These are phyloP conservation scores for Leccinum subtestaceum DNA, from an alignment of 768 basidiomycete species.

Conservation along the genomic window DNA sequence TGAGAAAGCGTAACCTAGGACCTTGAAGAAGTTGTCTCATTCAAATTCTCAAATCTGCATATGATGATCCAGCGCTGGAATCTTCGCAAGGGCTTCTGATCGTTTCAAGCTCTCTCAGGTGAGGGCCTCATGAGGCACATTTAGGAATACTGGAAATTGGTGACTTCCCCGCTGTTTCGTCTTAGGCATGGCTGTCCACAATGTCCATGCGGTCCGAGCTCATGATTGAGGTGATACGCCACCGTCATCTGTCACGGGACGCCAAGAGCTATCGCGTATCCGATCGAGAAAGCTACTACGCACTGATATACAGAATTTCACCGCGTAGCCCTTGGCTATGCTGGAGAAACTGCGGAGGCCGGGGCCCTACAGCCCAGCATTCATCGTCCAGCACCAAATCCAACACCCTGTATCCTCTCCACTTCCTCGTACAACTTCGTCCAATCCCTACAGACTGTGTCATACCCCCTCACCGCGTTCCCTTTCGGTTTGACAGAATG, in stretches of 20 bases:
- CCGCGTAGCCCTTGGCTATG: not conserved
- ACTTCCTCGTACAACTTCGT: slow-evolving; percentile 12
- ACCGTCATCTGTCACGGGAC: not conserved
- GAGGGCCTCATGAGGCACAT: not conserved
- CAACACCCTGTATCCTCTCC: slow-evolving; percentile 7
- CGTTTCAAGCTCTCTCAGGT: not conserved
- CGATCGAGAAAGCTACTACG: not conserved
- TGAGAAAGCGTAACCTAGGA: not conserved
- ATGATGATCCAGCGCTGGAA: not conserved
- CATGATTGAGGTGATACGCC: not conserved
- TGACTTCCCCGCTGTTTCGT: not conserved
- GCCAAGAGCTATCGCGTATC: not conserved
- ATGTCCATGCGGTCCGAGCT: not conserved
- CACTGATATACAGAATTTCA: not conserved
- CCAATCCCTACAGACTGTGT: slow-evolving; percentile 13
- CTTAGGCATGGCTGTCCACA: not conserved
- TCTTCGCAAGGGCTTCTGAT: not conserved
- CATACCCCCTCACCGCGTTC: slow-evolving; percentile 10
- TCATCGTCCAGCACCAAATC: not conserved
- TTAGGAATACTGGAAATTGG: not conserved
- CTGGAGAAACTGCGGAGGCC: too few relatives aligned
- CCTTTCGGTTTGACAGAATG: slow-evolving; percentile 11
- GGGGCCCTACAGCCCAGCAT: too few relatives aligned
- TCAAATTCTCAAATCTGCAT: not conserved
- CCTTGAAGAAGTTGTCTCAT: not conserved